These are phyloP conservation scores for Candolleomyces aberdarensis DNA, from an alignment of 768 basidiomycete genomes.

Conservation along the genomic window DNA sequence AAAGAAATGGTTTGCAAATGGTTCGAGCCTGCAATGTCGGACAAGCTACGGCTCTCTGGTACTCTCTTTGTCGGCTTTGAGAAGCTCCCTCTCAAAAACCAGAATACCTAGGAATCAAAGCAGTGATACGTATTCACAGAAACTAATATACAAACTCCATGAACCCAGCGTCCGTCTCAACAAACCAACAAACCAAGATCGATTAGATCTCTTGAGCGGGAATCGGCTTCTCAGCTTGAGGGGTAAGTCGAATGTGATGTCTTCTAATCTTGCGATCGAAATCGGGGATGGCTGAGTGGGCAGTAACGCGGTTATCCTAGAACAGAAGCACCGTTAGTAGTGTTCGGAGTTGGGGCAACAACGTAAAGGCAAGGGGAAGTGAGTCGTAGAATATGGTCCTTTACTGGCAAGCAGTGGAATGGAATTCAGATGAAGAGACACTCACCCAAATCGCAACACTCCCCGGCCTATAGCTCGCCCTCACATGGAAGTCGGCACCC, in stretches of 20 bases:
- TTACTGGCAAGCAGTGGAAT: no score
- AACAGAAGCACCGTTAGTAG: not conserved
- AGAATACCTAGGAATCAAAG: no score
- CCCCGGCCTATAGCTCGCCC: slow-evolving; percentile 22
- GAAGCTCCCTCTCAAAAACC: no score
- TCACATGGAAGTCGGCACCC: slow-evolving; percentile 23
- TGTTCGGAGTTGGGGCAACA: not conserved
- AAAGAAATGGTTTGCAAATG: no score
- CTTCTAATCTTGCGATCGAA: slow-evolving; percentile 31
- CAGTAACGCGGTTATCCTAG: slow-evolving; percentile 47
- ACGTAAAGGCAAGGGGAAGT: not conserved
- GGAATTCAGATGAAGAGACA: not conserved
- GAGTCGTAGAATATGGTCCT: not conserved
- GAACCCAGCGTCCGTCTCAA: no score
- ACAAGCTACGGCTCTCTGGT: no score
- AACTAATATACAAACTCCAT: no score
- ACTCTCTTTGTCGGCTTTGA: no score
- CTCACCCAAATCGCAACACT: slow-evolving; percentile 15
- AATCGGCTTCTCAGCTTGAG: slow-evolving; percentile 41
- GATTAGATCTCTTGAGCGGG: not conserved
- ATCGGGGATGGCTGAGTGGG: slow-evolving; percentile 42
- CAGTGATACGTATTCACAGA: no score
- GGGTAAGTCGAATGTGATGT: slow-evolving; percentile 47
- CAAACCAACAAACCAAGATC: no score
- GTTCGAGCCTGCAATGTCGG: no score